Base-by-base conservation (phyloP, 2,329 filamentous ascomycete genomes). In the Colletotrichum lini region DNA sequence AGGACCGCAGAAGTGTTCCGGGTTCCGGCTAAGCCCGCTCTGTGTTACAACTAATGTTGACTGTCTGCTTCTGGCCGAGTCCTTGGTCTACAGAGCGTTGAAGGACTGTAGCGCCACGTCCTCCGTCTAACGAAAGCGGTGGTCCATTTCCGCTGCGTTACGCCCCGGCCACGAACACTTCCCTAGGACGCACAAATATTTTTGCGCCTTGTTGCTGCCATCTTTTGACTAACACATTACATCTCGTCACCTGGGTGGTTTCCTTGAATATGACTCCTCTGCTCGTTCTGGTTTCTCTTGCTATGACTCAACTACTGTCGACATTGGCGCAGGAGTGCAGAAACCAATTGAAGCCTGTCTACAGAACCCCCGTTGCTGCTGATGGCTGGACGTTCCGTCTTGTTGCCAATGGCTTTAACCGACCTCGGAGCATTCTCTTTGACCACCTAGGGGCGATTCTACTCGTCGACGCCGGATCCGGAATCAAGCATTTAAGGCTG, bases 351-450 rank as follows among this genome's bases (percentile, higher is more conserved):
- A 67, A 75, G 5, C 79, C 82, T 1, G 73, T 73, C 35, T 82
- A 83, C 67, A 77, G 78, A 8, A 72, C 77, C 6, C 85, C 84
- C 13, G 79, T 83, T 13, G 82, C 81, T n/a, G 74, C 77, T 8
- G 38, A 30, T 15, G 83, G 83, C 40, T 87, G 85, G 83, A 77
- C 81, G 4, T 84, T 81, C n/a, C 79, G 82, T 62, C 78, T 87
- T 4, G 75, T 86, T 23, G 81, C 81, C 47, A 80, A 80, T 35
- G 80, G 80, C 16, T 74, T 87, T 58, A 78, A 73, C 2, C 78
- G 76, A 9, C 86, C 86, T 1, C 82, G 85, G n/a, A 78, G 82
- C 59, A 80, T 88, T 62, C 73, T 82, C 8, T 84, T 87, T 59
- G 86, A 88, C 73, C 73, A 69, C 3, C 77, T 79, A 42, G 85